These are phyloP conservation scores for Penicillium samsonianum DNA, from an alignment of 495 filamentous ascomycete species.

Conservation along the genomic window DNA sequence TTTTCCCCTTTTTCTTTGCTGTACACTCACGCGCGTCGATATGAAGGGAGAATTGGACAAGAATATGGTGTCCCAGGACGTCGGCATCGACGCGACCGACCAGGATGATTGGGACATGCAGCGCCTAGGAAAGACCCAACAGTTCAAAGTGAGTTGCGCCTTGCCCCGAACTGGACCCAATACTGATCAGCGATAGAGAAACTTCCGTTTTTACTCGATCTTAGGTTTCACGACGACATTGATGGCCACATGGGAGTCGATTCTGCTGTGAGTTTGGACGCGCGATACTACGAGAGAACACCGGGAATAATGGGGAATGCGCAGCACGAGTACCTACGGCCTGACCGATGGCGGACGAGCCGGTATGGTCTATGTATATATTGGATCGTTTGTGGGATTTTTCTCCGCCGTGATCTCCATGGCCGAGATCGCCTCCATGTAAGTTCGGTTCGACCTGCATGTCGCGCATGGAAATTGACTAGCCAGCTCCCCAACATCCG, in stretches of 20 bases:
- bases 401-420: conserved; percentile 45
- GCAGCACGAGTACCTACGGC: conserved; percentile 40
- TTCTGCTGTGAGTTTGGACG: conserved; percentile 34
- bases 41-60: conserved; percentile 15
- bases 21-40: not conserved
- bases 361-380: conserved; percentile 51
- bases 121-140: conserved; percentile 42
- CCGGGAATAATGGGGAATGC: not conserved
- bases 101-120: conserved; percentile 44
- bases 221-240: conserved; percentile 50
- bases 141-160: conserved; percentile 35
- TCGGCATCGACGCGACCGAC: conserved; percentile 21
- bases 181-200: conserved; percentile 34
- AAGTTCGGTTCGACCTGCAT: conserved; percentile 7
- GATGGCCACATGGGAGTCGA: conserved; percentile 52
- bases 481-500: conserved; percentile 41
- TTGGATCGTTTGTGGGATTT: conserved; percentile 44
- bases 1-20: conserved; percentile 1
- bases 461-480: conserved; percentile 9
- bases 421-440: conserved; percentile 52
- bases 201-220: conserved; percentile 49
- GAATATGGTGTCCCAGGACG: conserved; percentile 24
- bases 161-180: conserved; percentile 1
- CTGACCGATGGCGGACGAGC: conserved; percentile 48
- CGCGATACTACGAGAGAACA: not conserved